Conservation (phyloP, 106 monocot genomes). For the Acanthochlamys bracteata region DNA sequence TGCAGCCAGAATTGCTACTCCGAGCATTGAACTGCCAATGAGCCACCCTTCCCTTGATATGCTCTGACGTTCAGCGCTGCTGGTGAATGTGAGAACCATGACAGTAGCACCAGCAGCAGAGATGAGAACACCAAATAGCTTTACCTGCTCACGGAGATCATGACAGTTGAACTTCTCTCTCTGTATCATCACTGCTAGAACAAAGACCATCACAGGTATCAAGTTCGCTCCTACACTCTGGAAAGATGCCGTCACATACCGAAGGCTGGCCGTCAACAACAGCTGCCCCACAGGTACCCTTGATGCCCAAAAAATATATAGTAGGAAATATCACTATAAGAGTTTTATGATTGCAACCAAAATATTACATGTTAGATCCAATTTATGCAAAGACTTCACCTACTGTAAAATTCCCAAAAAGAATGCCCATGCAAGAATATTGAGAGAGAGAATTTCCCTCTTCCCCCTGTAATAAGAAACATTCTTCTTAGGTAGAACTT, state of each 20-base stretch:
- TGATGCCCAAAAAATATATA: background rate
- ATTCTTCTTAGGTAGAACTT: too few relatives aligned
- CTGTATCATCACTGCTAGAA: conserved; percentile 21
- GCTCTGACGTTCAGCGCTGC: background rate
- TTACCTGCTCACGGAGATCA: conserved; percentile 17
- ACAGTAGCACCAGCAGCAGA: conserved; percentile 24
- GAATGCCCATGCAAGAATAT: too few relatives aligned
- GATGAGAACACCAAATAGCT: conserved; percentile 28
- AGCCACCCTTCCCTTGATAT: background rate
- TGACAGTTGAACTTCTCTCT: conserved; percentile 21
- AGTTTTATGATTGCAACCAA: too few relatives aligned
- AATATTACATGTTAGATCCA: too few relatives aligned
- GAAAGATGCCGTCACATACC: conserved; percentile 28
- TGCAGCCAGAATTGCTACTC: conserved; percentile 7
- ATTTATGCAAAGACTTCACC: too few relatives aligned
- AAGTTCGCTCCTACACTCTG: conserved; percentile 21
- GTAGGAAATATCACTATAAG: too few relatives aligned
- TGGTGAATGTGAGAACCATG: conserved; percentile 13
- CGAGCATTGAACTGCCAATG: conserved; percentile 12
- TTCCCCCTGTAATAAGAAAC: background rate
- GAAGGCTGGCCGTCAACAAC: conserved; percentile 22
- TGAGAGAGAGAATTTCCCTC: conserved; percentile 4
- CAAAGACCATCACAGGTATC: conserved; percentile 27
- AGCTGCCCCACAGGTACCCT: conserved; percentile 24
- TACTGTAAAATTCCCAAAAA: too few relatives aligned